Conservation (phyloP, 1,284 basidiomycete genomes). For the Cutaneotrichosporon daszewskae region DNA sequence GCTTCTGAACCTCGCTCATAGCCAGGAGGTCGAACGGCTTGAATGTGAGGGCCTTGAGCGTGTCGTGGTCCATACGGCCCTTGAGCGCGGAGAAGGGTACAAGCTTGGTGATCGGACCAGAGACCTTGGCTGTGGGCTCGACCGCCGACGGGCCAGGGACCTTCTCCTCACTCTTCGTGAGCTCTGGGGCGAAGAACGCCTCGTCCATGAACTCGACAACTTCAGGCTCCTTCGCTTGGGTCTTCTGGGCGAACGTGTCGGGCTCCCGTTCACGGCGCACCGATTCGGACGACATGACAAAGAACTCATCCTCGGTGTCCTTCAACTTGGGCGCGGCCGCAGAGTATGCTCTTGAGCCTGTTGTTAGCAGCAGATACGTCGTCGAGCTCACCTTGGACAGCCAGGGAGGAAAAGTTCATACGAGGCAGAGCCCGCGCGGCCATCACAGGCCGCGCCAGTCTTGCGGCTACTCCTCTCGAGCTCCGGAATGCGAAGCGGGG, state of each 20-base stretch:
- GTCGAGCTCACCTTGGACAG: too few species aligned
- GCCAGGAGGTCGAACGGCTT: constrained; percentile 64
- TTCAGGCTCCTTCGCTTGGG: not conserved
- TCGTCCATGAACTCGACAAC: constrained; percentile 1
- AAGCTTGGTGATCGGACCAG: constrained; percentile 6
- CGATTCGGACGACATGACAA: not conserved
- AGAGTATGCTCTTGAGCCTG: constrained; percentile 10
- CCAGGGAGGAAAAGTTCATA: too few species aligned
- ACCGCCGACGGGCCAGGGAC: not conserved
- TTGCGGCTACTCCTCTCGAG: not conserved
- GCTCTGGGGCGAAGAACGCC: constrained; percentile 15
- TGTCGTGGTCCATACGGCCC: constrained; percentile 49
- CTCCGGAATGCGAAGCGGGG: constrained; percentile 3
- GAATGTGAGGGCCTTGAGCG: constrained; percentile 60
- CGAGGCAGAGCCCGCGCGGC: too few species aligned
- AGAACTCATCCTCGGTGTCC: constrained; percentile 13
- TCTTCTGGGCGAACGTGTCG: not conserved
- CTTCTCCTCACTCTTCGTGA: constrained; percentile 3
- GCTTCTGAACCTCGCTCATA: constrained; percentile 81
- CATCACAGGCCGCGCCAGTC: too few species aligned
- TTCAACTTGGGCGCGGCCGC: constrained; percentile 16
- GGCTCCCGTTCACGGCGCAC: too few species aligned
- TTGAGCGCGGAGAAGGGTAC: constrained; percentile 51
- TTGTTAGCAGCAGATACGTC: not conserved
- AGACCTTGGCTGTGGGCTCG: not conserved